These are phyloP conservation scores for Apiospora phragmitis DNA, from an alignment of 2,329 filamentous ascomycete species.

Conservation along the genomic window DNA sequence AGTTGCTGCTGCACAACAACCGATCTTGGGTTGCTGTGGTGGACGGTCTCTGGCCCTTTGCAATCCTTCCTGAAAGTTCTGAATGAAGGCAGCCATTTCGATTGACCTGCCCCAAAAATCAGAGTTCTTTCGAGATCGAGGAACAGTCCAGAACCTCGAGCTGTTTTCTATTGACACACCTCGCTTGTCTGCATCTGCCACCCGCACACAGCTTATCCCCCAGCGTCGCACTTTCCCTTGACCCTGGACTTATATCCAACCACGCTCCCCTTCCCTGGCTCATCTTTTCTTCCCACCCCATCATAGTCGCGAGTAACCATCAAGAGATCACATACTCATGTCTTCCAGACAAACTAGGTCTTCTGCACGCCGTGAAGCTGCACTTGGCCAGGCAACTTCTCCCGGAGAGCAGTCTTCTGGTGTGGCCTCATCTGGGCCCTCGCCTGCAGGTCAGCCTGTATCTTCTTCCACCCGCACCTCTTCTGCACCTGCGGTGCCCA, in stretches of 20 bases:
- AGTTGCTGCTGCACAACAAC: not conserved
- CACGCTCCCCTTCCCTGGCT: not conserved
- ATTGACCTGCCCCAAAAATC: not conserved
- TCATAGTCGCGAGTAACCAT: not conserved
- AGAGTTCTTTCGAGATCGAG: not conserved
- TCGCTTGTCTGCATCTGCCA: not conserved
- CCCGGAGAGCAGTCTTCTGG: slow-evolving; percentile 39
- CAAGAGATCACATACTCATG: slow-evolving; percentile 67
- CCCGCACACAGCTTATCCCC: not conserved
- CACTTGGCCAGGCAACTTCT: slow-evolving; percentile 62
- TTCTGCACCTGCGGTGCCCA: slow-evolving; percentile 51
- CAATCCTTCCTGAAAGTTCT: not conserved
- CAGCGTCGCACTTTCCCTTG: slow-evolving; percentile 3
- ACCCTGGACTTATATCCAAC: not conserved
- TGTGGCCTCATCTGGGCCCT: slow-evolving; percentile 40
- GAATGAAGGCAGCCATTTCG: not conserved
- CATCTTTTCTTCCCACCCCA: not conserved
- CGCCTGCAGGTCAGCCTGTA: slow-evolving; percentile 40
- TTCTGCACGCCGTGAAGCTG: slow-evolving; percentile 68
- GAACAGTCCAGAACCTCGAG: not conserved
- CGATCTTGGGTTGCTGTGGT: not conserved
- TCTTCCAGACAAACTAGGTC: slow-evolving; percentile 95
- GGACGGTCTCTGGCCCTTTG: not conserved
- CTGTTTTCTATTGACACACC: not conserved
- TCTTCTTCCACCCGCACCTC: slow-evolving; percentile 39